Evolutionary conservation across 1,284 basidiomycete genomes (phyloP).

Genomic region (Papiliotrema laurentii): DNA sequence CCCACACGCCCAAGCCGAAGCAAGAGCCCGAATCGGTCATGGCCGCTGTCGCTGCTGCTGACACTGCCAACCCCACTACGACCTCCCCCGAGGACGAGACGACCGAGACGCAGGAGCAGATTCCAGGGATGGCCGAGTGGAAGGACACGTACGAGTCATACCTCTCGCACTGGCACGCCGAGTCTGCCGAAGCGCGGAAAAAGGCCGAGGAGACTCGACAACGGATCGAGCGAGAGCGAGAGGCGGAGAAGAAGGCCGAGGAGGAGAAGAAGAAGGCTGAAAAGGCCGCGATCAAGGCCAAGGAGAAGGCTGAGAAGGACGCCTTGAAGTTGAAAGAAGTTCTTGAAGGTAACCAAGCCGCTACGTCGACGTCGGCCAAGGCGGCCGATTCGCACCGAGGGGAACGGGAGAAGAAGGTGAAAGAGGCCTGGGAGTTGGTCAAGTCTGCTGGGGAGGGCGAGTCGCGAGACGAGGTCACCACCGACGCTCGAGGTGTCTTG

Average conservation of each 20-base stretch:
- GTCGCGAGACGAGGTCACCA: slow-evolving; percentile 35
- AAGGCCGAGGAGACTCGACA: slow-evolving; percentile 70
- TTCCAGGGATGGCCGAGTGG: slow-evolving; percentile 49
- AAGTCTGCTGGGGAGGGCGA: slow-evolving; percentile 42
- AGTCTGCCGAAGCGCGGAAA: slow-evolving; percentile 65
- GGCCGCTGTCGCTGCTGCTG: slow-evolving; percentile 10
- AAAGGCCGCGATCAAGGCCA: slow-evolving; percentile 17
- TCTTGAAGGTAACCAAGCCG: slow-evolving; percentile 27
- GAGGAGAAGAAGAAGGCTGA: slow-evolving; percentile 23
- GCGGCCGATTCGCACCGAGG: slow-evolving; percentile 6
- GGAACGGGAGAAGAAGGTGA: slow-evolving; percentile 48
- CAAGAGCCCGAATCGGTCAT: slow-evolving; percentile 14
- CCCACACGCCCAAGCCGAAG: slow-evolving; percentile 26
- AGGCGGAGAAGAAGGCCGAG: slow-evolving; percentile 22
- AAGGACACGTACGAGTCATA: slow-evolving; percentile 65
- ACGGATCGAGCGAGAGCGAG: slow-evolving; percentile 57
- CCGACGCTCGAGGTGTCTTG: slow-evolving; percentile 53
- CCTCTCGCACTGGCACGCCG: slow-evolving; percentile 64
- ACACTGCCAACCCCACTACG: slow-evolving; percentile 7
- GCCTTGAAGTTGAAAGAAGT: slow-evolving; percentile 17
- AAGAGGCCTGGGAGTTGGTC: slow-evolving; percentile 57
- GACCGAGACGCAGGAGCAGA: slow-evolving; percentile 6
- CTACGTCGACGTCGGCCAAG: slow-evolving; percentile 8
- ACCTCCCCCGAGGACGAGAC: slow-evolving; percentile 5
- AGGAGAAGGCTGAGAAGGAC: slow-evolving; percentile 22